phyloP scores from a whole-genome alignment of 768 basidiomycete genomes.

The Termitomyces sp. region DNA sequence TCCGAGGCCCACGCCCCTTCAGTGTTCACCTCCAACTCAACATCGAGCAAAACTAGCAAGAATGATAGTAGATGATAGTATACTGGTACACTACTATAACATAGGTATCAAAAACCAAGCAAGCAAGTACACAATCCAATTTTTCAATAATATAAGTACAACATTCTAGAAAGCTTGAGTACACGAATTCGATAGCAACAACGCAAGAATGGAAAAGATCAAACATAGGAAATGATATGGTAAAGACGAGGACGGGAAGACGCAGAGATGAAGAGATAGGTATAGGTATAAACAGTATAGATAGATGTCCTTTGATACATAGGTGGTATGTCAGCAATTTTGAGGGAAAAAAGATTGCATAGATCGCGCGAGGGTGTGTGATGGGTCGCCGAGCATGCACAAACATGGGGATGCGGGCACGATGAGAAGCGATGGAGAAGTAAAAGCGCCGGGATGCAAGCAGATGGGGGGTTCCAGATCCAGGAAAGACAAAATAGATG shows the following conservation, averaged over 20 bases:
- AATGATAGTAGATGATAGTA: background rate
- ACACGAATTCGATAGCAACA: background rate
- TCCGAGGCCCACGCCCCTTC: background rate
- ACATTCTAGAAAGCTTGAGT: background rate
- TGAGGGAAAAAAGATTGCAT: background rate
- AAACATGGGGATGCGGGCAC: background rate
- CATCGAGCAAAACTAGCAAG: background rate
- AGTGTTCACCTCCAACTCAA: background rate
- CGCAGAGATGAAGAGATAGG: background rate
- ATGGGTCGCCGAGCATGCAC: background rate
- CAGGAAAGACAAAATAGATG: background rate
- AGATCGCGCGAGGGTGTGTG: background rate
- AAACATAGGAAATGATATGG: background rate
- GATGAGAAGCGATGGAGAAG: background rate
- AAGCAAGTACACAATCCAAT: background rate
- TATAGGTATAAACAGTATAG: background rate
- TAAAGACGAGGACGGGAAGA: background rate
- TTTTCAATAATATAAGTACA: background rate
- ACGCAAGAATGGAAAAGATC: background rate
- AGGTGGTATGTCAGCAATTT: background rate
- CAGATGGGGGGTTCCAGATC: background rate
- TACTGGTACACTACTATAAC: background rate
- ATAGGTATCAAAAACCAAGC: background rate
- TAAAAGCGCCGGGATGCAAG: background rate
- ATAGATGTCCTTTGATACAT: background rate